Base-by-base conservation (phyloP, 2,329 filamentous ascomycete species). In the Gliomastix tumulicola region DNA sequence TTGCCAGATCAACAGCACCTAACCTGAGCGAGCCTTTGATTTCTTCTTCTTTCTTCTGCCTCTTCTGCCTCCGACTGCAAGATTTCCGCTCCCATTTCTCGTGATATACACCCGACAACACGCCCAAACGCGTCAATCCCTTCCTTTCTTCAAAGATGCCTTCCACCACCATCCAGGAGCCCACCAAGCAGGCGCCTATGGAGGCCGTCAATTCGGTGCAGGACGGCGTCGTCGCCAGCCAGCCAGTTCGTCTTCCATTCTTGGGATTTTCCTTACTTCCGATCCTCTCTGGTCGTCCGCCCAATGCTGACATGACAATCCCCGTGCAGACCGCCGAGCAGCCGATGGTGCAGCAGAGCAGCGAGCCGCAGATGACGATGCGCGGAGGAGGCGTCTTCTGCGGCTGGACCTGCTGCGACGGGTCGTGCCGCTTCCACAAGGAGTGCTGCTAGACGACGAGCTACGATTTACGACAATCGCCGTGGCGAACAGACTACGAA, bases 391-490 rank as follows among this genome's bases (percentile, higher is more conserved):
- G 51, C 20, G 21, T 54, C 10, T 45, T 39, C 21, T 38, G 49
- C 8, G 53, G 52, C 18, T 55, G 42, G 30, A 48, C 51, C 25
- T 56, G 52, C 44, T 56, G 53, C 32, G 30, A 43, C 19, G 53
- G 53, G 12, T 43, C 45, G 18, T 54, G 53, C 35, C 48, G 45
- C 28, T 54, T 54, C 41, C 34, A 56, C 44, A 54, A 52, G 44
- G 37, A 41, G 34, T 56, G 50, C 42, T 56, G 53, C 41, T 55
- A 43, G 35, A 19, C 17, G 25, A 28, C 4, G 25, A 28, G 11
- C 25, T 13, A 28, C 25, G n/a, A n/a, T n/a, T n/a, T n/a, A n/a
- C n/a, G n/a, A n/a, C n/a, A n/a, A n/a, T n/a, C n/a, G n/a, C n/a
- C n/a, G n/a, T n/a, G n/a, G n/a, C n/a, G n/a, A n/a, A n/a, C n/a